Base-by-base conservation (phyloP, 768 basidiomycete genomes). In the Tylopilus sp. region DNA sequence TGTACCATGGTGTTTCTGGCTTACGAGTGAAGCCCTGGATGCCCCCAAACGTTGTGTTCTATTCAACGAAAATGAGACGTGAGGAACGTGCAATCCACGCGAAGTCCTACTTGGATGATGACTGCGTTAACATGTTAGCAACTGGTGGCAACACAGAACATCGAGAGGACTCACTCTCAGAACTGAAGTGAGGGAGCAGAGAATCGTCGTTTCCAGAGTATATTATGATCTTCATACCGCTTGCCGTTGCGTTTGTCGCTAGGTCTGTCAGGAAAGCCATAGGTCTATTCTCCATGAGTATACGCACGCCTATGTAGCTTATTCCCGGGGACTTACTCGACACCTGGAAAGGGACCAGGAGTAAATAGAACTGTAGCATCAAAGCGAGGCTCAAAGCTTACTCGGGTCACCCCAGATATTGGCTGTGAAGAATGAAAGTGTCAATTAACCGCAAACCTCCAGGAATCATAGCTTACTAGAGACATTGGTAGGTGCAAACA, bases 21-120 rank as follows among this genome's bases (percentile, higher is more conserved):
- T 76, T 78, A 38, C 80, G 74, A 1, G 83, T 81, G 65, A 90
- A 90, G 2, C 87, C 87, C 68, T 84, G 84, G 34, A 83, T 82
- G 6, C 86, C 86, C 60, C 86, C 86, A 62, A 88, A 90, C 1
- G 87, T 88, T 16, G 86, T 87, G 62, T 90, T 90, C 83, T 87
- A 54, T 12, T 13, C 13, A 1, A 12, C 9, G 36, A 24, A 24
- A 12, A 14, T 57, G 21, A 48, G 52, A 52, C 14, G 41, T 11
- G 21, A 19, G 16, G 22, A 31, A 30, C 13, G 22, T 10, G 37
- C 26, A 21, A 25, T 51, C 30, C 14, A 10, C 9, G 10, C 13
- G 24, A 52, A 47, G 44, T 55, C 61, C 16, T 46, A 79, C 81
- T 68, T 82, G 82, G 34, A 84, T 84, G 16, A 77, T 72, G 48